These are phyloP conservation scores for Leishmania major DNA, from an alignment of 208 protist species.

Conservation along the genomic window DNA sequence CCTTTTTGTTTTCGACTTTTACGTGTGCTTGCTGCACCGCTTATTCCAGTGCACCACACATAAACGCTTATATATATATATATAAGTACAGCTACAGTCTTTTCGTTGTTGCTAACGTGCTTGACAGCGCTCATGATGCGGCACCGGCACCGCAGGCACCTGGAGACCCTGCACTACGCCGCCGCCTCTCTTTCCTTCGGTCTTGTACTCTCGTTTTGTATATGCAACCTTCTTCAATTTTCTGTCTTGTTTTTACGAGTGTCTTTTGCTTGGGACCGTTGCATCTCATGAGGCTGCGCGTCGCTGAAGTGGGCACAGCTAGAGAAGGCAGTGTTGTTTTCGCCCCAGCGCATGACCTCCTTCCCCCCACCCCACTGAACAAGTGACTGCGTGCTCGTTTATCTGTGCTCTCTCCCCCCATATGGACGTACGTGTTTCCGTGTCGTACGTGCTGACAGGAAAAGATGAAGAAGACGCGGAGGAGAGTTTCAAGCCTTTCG, in stretches of 20 bases:
- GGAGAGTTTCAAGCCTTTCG: not conserved
- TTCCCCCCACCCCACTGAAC: not conserved
- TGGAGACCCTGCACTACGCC: constrained; percentile 1
- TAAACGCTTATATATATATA: not conserved
- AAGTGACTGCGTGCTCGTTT: not conserved
- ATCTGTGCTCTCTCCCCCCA: not conserved
- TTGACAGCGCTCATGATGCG: not conserved
- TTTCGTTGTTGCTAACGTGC: not conserved
- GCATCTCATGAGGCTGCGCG: not conserved
- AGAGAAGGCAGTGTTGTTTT: not conserved
- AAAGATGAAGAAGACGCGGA: not conserved
- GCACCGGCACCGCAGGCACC: not conserved
- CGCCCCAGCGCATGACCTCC: not conserved
- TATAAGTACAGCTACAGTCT: no score
- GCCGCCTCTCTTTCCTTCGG: not conserved
- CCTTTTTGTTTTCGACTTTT: not conserved
- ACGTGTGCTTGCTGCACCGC: not conserved
- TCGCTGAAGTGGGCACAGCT: not conserved
- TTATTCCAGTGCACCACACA: not conserved
- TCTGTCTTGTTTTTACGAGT: not conserved
- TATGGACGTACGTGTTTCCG: not conserved
- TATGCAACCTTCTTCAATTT: not conserved
- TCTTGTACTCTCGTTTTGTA: not conserved
- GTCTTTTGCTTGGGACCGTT: not conserved
- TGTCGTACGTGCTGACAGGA: not conserved